Base-by-base conservation (phyloP, 805 yeast genomes). In the Sugiyamaella smithiae region DNA sequence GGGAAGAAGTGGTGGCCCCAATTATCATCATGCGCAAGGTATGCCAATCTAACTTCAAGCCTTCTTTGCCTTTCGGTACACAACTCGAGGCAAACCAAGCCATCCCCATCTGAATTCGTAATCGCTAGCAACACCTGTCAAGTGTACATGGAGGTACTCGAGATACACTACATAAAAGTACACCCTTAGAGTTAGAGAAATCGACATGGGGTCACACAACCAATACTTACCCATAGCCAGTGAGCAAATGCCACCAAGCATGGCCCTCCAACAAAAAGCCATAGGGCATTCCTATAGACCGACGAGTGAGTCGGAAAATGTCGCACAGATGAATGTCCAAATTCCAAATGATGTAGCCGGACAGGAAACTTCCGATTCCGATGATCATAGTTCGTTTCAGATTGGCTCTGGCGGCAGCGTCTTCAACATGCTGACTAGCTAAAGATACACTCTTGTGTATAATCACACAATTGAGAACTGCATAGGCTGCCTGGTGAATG, bases 241-340 rank as follows among this genome's bases (percentile, higher is more conserved):
- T 86, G 55, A 86, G 74, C 8, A 86, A 69, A 63, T 91, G 98
- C 98, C 98, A 91, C 97, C 97, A 91, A 20, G 95, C 96, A 61
- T 91, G 98, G 24, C 95, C 85, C 66, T 91, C 98, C 29, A 91
- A 71, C 2, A 91, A 56, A 52, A 88, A 77, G 1, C 98, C 98
- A 46, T 84, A 77, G 1, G 97, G 97, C 69, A 85, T 76, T 2
- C 97, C 95, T 11, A 81, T 65, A 3, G 68, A 57, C 51, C 93
- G 76, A 65, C 97, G 77, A 12, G 78, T 60, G 5, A 66, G 51
- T 33, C 81, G 75, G 66, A 87, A 82, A 20, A 66, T 64, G 12
- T 70, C 57, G 65, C 98, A 91, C 49, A 84, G 76, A 55, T 87
- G 85, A 49, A 86, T 88, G 65, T 91, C 98, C 57, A 88, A 65